Evolutionary conservation across 345 rosid species (phyloP).

Genomic region (Cardamine resedifolia): DNA sequence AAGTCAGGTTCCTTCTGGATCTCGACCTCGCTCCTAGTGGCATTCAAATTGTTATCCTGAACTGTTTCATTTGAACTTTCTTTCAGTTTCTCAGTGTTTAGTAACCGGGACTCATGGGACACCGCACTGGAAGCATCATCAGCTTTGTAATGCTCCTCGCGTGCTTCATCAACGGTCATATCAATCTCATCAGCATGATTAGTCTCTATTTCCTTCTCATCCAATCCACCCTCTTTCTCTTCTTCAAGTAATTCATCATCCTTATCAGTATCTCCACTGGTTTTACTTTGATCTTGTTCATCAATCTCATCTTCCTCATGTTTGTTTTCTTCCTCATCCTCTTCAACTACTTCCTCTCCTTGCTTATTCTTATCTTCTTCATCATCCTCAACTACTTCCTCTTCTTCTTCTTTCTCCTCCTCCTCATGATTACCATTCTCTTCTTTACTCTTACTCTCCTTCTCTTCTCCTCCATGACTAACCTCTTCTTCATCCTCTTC

Average conservation of each 20-base stretch:
- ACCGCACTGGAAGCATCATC: conserved; percentile 99
- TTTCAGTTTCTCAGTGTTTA: conserved; percentile 45
- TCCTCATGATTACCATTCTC: conserved; percentile 36
- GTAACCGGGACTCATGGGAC: conserved; percentile 58
- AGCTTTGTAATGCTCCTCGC: conserved; percentile 77
- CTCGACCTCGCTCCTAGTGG: conserved; percentile 24
- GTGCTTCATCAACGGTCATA: conserved; percentile 60
- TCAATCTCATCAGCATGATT: conserved; percentile 42
- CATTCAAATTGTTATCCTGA: conserved; percentile 27
- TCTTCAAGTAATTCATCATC: conserved; percentile 55
- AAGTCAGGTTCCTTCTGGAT: conserved; percentile 33
- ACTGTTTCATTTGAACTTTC: conserved; percentile 39
- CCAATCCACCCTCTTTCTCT: conserved; percentile 43
- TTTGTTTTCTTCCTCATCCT: conserved; percentile 46
- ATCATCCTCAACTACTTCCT: conserved; percentile 41
- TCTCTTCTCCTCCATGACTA: conserved; percentile 33
- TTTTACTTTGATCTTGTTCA: conserved; percentile 51
- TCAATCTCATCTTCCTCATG: conserved; percentile 44
- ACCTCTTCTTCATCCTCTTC: conserved; percentile 44
- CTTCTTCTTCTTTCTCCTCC: conserved; percentile 40
- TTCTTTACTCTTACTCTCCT: conserved; percentile 31
- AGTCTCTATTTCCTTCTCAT: conserved; percentile 39
- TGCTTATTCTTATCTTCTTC: conserved; percentile 47
- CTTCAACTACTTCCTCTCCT: conserved; percentile 49
- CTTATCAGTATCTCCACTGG: conserved; percentile 45